Evolutionary conservation across 78 protist species (phyloP).

Genomic region (Guillardia theta): DNA sequence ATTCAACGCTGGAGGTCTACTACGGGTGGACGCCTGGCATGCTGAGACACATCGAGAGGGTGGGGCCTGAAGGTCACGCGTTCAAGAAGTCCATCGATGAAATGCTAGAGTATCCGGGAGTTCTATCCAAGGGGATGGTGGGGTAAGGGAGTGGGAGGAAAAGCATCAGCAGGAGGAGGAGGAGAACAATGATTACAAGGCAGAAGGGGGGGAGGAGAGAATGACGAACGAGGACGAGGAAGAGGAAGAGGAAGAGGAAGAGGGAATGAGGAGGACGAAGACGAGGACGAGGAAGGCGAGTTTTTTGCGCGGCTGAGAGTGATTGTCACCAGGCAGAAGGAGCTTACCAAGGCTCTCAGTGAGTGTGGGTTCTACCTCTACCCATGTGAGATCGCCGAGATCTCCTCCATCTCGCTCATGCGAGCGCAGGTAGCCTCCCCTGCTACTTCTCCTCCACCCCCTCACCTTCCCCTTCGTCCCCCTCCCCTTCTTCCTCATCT

Average conservation of each 20-base stretch:
- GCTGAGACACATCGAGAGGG: background rate
- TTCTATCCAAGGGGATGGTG: background rate
- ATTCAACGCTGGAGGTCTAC: background rate
- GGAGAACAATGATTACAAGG: too few species aligned
- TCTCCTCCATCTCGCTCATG: constrained; percentile 41
- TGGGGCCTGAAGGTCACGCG: background rate
- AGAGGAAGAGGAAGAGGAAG: too few species aligned
- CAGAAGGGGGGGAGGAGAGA: too few species aligned
- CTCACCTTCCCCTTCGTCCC: background rate
- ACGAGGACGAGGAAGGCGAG: too few species aligned
- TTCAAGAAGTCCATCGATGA: background rate
- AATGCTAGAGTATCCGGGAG: background rate
- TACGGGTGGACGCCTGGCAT: constrained; percentile 41
- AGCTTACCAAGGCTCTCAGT: background rate
- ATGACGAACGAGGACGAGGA: too few species aligned
- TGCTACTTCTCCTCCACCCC: background rate
- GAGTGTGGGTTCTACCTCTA: constrained; percentile 23
- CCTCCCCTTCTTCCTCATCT: background rate
- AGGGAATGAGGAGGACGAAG: too few species aligned
- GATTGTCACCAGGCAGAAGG: too few species aligned
- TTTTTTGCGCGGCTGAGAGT: too few species aligned
- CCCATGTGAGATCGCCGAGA: constrained; percentile 41
- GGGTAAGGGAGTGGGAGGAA: too few species aligned
- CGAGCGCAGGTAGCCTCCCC: background rate
- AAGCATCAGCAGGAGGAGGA: too few species aligned